phyloP scores from a whole-genome alignment of 176 grass and related monocot species.

The Carex parvula region DNA sequence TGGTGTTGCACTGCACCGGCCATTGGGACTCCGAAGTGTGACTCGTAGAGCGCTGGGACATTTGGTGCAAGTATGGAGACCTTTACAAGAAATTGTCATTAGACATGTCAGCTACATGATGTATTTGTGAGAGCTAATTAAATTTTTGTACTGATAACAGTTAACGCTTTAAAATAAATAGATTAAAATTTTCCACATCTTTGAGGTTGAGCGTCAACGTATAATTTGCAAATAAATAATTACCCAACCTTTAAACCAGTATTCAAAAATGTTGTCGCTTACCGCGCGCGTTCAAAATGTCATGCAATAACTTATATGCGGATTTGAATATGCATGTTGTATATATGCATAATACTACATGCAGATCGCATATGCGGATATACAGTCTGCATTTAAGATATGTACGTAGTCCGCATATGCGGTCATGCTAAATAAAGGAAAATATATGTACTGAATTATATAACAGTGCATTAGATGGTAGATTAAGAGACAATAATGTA shows the following conservation, averaged over 20 bases:
- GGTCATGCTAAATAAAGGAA: too few species aligned
- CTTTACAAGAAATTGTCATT: conserved; percentile 15
- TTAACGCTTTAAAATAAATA: background rate
- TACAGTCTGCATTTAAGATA: too few species aligned
- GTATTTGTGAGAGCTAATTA: background rate
- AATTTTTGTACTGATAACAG: background rate
- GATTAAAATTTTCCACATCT: background rate
- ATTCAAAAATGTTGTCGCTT: too few species aligned
- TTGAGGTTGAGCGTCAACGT: background rate
- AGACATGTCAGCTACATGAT: conserved; percentile 10
- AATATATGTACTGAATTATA: background rate
- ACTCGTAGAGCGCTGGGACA: conserved; percentile 53
- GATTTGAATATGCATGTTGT: too few species aligned
- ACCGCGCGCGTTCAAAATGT: too few species aligned
- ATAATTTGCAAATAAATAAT: background rate
- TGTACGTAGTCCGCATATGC: too few species aligned
- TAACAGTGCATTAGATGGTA: background rate
- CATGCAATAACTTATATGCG: too few species aligned
- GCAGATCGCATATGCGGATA: too few species aligned
- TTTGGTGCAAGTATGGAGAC: conserved; percentile 62
- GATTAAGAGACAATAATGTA: background rate
- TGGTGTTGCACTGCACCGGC: conserved; percentile 61
- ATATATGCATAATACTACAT: too few species aligned
- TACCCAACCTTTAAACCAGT: too few species aligned
- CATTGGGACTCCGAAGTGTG: conserved; percentile 76